These are phyloP conservation scores for Huiozyma naganishii DNA, from an alignment of 805 yeast genomes.

Conservation along the genomic window DNA sequence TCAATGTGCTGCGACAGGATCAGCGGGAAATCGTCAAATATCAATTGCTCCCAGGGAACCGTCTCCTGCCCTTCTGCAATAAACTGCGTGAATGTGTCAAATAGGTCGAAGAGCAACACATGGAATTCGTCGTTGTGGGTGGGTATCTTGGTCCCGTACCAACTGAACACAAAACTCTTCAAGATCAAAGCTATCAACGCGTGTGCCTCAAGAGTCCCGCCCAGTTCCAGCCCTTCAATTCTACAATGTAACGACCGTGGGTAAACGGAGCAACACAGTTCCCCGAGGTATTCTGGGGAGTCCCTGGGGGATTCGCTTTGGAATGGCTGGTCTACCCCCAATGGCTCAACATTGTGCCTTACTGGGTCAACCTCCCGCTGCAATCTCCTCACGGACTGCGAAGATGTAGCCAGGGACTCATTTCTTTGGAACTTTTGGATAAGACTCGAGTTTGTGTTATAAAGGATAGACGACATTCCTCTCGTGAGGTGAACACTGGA, in stretches of 20 bases:
- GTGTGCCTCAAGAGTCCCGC: conserved; percentile 11
- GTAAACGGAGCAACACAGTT: conserved; percentile 19
- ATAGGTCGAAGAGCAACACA: conserved; percentile 8
- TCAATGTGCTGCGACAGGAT: conserved; percentile 15
- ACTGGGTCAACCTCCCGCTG: too few species aligned
- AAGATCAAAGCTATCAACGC: conserved; percentile 19
- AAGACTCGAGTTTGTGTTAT: conserved; percentile 23
- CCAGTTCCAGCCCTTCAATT: conserved; percentile 4
- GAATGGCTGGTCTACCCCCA: conserved; percentile 11
- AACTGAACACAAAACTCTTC: conserved; percentile 18
- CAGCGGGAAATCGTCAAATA: conserved; percentile 21
- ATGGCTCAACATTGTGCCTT: neutral
- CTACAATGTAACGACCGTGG: conserved; percentile 11
- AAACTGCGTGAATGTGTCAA: conserved; percentile 7
- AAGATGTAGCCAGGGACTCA: neutral
- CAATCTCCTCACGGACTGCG: too few species aligned
- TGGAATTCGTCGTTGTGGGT: conserved; percentile 17
- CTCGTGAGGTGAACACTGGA: too few species aligned
- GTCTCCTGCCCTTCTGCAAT: neutral
- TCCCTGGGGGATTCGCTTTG: conserved; percentile 10
- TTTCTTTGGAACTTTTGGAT: conserved; percentile 21
- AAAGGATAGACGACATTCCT: conserved; percentile 17
- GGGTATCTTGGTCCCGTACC: conserved; percentile 27
- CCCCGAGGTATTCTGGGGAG: conserved; percentile 17
- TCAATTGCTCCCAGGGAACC: conserved; percentile 8